Evolutionary conservation across 2,329 filamentous ascomycete species (phyloP), one percentile per base, ranked within the genome.

Genomic region (Daldinia sp.): DNA sequence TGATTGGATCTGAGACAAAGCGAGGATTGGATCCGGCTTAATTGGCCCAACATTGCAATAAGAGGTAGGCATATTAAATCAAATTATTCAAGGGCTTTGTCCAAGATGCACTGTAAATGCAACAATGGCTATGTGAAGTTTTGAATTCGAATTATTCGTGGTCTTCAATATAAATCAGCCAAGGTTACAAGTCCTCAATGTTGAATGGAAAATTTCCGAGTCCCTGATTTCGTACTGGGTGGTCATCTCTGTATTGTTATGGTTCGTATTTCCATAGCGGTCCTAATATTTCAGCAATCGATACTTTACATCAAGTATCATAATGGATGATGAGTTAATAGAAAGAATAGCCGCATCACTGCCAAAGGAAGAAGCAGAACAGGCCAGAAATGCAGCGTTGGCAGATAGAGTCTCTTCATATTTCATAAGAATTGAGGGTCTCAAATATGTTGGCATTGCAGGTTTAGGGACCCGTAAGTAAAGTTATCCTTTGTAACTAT

Each of bases 391-490:
- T 7, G 45, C 45, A 11, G 56, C 39, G 2, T 1, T 30, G n/a
- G 47, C 52, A 21, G 56, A 60, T 32, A 7, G 1, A 10, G 34
- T 54, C 9, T 25, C 51, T n/a, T 30, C 13, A 11, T 53, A 57
- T 19, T 64, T 64, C 13, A 35, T n/a, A 6, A 4, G 11, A 27
- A 43, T 51, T 3, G 5, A n/a, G 11, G 53, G 17, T 15, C 51
- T 64, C 13, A 11, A 19, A 30, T 64, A 64, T 34, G 1, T 50
- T 19, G 61, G 53, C 17, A 11, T 64, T 2, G 52, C 39, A 5
- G 61, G 61, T 5, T 30, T 57, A 48, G 61, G 61, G 9, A 13
- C 39, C n/a, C 57, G 61, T 64, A 57, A 64, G 61, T n/a, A 56
- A 29, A 9, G 7, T 48, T 21, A 37, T 39, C 2, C 21, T 15